Evolutionary conservation across 1,284 basidiomycete genomes (phyloP), one percentile per base, ranked within the genome.

Genomic region (Austroboletus niveus): DNA sequence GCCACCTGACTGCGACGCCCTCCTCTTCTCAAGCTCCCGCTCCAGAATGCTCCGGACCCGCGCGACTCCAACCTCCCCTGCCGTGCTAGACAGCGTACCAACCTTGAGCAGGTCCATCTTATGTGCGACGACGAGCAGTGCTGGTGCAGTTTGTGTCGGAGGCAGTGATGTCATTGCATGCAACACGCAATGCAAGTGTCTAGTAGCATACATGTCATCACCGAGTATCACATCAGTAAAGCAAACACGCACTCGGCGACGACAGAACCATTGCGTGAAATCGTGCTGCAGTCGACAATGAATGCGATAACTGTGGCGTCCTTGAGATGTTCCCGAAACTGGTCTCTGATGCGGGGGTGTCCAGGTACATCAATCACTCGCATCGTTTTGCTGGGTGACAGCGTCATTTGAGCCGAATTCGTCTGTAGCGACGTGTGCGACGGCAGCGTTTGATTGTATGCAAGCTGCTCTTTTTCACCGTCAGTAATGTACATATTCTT

Each of bases 11-110:
- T 87, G 80, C 1, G 85, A 79, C 4, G 69, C 70, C 45, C 84
- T 74, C 34, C 89, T 78, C 65, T 87, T 89, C 65, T 90, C 87
- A 12, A 92, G 76, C 62, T 92, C 89, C 44, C 89, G 82, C 61
- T 92, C 89, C 45, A 92, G 80, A 52, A 92, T 78, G 1, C 80
- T 80, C 42, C 81, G 82, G 9, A 89, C 86, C 27, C 89, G 82
- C 47, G 77, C 80, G 42, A 85, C 73, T 5, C 87, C 88, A 8
- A 87, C 71, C 12, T 77, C 75, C 4, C 75, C 56, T n/a, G 69
- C 68, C 1, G 75, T 68, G n/a, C 66, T 69, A 2, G 77, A 66
- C 15, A 80, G 70, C 0, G 70, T 56, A 5, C 78, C 71, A n/a
- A 68, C 60, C 54, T 81, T 86, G 53, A 91, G 71, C 1, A 88